These are phyloP conservation scores for Hura crepitans DNA, from an alignment of 441 rosid species.

Conservation along the genomic window DNA sequence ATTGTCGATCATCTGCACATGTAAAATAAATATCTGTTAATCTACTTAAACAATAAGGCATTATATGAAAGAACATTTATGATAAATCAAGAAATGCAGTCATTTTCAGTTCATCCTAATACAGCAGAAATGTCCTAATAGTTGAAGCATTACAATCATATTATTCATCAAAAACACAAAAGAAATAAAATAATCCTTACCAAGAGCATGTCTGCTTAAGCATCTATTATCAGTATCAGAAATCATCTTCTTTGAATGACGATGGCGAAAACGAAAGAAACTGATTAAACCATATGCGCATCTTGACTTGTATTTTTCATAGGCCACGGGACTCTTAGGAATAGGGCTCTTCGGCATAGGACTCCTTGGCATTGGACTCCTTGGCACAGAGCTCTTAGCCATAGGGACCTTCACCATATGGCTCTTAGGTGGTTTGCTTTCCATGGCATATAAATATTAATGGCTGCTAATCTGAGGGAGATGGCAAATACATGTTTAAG, in stretches of 20 bases:
- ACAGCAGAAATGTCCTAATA: background rate
- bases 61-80: background rate
- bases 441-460: constrained; percentile 23
- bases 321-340: constrained; percentile 54
- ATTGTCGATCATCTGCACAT: constrained; percentile 39
- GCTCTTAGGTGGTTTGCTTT: constrained; percentile 27
- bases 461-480: constrained; percentile 14
- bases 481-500: background rate
- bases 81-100: background rate
- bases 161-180: background rate
- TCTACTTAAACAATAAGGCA: background rate
- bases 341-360: constrained; percentile 46
- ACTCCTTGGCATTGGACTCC: constrained; percentile 29
- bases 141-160: background rate
- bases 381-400: constrained; percentile 29
- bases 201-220: constrained; percentile 36
- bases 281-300: constrained; percentile 55
- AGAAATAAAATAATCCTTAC: constrained; percentile 25
- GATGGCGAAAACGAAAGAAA: constrained; percentile 50
- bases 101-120: background rate
- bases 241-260: constrained; percentile 48
- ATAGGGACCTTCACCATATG: constrained; percentile 39
- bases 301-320: constrained; percentile 62
- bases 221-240: constrained; percentile 38
- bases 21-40: background rate